Evolutionary conservation across 78 protist genomes (phyloP).

Genomic region (Trichosphaerium sp.): DNA sequence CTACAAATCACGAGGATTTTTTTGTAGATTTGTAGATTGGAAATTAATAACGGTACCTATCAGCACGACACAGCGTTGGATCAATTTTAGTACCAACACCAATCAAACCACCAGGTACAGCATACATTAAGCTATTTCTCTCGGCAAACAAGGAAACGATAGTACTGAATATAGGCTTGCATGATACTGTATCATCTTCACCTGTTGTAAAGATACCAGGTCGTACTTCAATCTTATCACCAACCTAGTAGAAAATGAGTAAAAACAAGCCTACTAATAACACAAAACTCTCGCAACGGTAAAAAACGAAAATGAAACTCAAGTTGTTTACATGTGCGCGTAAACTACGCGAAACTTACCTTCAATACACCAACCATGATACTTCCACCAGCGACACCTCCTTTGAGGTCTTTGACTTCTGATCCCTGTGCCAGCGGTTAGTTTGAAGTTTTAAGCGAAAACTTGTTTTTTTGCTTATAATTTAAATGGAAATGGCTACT

Average conservation of each 20-base stretch:
- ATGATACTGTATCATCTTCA: constrained; percentile 58
- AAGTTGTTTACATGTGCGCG: not conserved
- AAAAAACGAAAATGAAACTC: not conserved
- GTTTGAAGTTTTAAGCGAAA: not conserved
- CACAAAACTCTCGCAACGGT: not conserved
- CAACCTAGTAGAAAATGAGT: constrained; percentile 15
- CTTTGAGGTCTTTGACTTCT: constrained; percentile 82
- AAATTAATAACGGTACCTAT: constrained; percentile 49
- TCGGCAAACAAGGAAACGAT: constrained; percentile 90
- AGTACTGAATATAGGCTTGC: constrained; percentile 78
- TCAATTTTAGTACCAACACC: constrained; percentile 99
- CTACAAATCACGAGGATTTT: too few species aligned
- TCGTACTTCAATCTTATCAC: constrained; percentile 97
- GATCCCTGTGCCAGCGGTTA: constrained; percentile 6
- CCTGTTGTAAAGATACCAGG: constrained; percentile 89
- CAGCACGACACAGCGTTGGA: constrained; percentile 95
- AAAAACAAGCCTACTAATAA: too few species aligned
- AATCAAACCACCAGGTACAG: constrained; percentile 99
- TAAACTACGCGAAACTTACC: not conserved
- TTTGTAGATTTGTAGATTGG: not conserved
- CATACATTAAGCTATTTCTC: constrained; percentile 85
- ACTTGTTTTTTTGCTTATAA: not conserved
- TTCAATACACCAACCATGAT: constrained; percentile 92
- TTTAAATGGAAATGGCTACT: too few species aligned
- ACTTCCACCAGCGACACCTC: constrained; percentile 99